phyloP scores from a whole-genome alignment of 176 grass and related monocot species.

The Triticum turgidum region DNA sequence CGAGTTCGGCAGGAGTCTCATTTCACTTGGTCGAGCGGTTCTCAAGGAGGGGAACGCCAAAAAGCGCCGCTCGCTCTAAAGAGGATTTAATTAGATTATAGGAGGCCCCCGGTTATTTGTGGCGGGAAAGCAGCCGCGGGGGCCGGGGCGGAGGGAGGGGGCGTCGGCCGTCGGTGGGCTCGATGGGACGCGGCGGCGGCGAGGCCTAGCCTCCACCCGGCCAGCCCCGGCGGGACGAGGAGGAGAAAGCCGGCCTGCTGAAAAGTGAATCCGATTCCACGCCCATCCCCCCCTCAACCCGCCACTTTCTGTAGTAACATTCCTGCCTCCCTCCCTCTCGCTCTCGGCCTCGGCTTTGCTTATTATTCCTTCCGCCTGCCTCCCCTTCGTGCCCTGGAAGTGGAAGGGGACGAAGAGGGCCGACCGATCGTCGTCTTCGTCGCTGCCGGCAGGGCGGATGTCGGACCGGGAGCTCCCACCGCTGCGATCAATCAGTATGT shows the following conservation, averaged over 20 bases:
- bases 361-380: neutral
- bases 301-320: neutral
- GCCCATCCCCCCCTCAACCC: neutral
- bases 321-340: neutral
- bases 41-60: too few species aligned
- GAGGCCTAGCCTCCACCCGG: neutral
- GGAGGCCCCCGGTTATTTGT: neutral
- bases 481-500: slow-evolving; percentile 63
- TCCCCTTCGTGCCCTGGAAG: neutral
- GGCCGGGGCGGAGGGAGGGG: too few species aligned
- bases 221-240: too few species aligned
- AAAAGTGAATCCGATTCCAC: neutral
- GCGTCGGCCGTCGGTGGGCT: too few species aligned
- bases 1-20: too few species aligned
- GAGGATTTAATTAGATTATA: neutral
- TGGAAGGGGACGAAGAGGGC: neutral
- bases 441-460: slow-evolving; percentile 29
- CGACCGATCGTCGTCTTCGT: neutral
- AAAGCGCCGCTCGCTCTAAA: too few species aligned
- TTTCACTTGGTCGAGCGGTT: neutral
- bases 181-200: neutral
- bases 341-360: neutral
- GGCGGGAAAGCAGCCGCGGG: neutral
- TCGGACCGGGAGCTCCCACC: slow-evolving; percentile 43
- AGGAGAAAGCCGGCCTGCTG: too few species aligned